phyloP scores from a whole-genome alignment of 2,329 filamentous ascomycete genomes.

The Fragosphaeria purpurea region DNA sequence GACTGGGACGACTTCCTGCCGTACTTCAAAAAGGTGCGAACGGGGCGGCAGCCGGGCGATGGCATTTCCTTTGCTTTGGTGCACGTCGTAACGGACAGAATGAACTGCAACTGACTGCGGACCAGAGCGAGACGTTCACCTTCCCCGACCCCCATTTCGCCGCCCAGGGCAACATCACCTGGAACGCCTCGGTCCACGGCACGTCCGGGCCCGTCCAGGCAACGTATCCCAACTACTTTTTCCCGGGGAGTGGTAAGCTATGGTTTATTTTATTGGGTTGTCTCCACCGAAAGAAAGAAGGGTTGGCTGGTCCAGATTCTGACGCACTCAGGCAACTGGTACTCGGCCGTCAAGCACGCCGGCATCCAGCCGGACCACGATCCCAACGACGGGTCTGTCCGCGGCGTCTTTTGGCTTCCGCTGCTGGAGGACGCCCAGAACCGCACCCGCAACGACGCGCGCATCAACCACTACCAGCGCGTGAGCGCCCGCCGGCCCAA shows the following conservation, averaged over 20 bases:
- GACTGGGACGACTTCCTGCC: constrained; percentile 32
- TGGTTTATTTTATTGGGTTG: background rate
- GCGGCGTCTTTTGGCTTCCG: constrained; percentile 16
- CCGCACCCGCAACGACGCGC: constrained; percentile 26
- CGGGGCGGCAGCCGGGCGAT: background rate
- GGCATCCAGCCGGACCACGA: constrained; percentile 4
- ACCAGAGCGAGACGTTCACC: constrained; percentile 22
- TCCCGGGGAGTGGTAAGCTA: constrained; percentile 18
- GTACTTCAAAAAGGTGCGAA: constrained; percentile 14
- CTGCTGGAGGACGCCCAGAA: constrained; percentile 2
- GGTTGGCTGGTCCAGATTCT: too few relatives aligned
- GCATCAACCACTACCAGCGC: constrained; percentile 30
- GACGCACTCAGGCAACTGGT: constrained; percentile 1
- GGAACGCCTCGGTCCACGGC: constrained; percentile 19
- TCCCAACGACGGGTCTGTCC: constrained; percentile 3
- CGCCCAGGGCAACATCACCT: constrained; percentile 19
- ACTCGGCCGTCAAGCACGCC: background rate
- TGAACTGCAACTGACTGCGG: too few relatives aligned
- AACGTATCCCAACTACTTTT: constrained; percentile 23
- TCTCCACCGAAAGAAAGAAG: too few relatives aligned
- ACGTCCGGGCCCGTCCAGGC: constrained; percentile 19
- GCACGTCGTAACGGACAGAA: too few relatives aligned
- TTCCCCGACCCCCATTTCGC: constrained; percentile 16
- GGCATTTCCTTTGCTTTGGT: background rate
- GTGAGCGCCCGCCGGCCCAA: constrained; percentile 24